Evolutionary conservation across 1,284 basidiomycete species (phyloP).

Genomic region (Irpex lacteus): DNA sequence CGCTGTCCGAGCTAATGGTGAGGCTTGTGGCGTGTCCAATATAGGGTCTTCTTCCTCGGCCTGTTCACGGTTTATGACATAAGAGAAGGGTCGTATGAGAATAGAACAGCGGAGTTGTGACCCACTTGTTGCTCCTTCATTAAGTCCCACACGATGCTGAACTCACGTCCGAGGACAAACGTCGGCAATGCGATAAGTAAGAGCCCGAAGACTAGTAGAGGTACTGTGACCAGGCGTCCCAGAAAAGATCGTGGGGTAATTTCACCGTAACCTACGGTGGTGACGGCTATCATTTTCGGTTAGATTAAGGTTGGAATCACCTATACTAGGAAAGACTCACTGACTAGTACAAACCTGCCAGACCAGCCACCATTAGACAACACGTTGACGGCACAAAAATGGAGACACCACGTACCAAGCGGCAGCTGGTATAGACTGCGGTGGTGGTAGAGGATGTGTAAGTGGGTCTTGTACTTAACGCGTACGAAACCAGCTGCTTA

Average conservation of each 20-base stretch:
- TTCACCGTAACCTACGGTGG: slow-evolving; percentile 86
- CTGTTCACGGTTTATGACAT: slow-evolving; percentile 17
- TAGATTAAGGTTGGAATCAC: neutral
- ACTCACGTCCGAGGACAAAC: slow-evolving; percentile 87
- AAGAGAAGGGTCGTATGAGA: slow-evolving; percentile 21
- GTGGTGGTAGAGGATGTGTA: slow-evolving; percentile 2
- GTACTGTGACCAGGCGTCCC: slow-evolving; percentile 79
- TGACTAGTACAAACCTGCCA: slow-evolving; percentile 49
- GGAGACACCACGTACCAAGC: slow-evolving; percentile 49
- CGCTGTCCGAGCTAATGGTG: slow-evolving; percentile 1
- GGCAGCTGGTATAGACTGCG: slow-evolving; percentile 74
- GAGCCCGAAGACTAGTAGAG: slow-evolving; percentile 81
- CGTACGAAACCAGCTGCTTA: slow-evolving; percentile 29
- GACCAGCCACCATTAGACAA: slow-evolving; percentile 36
- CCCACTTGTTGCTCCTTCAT: slow-evolving; percentile 56
- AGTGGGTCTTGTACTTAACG: neutral
- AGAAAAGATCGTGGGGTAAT: slow-evolving; percentile 82
- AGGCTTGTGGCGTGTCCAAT: slow-evolving; percentile 10
- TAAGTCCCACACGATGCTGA: slow-evolving; percentile 83
- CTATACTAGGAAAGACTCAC: slow-evolving; percentile 38
- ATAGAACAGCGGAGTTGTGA: slow-evolving; percentile 3
- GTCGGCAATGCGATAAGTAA: slow-evolving; percentile 85
- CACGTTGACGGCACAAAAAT: slow-evolving; percentile 1
- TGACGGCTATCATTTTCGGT: slow-evolving; percentile 52
- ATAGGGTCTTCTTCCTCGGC: slow-evolving; percentile 7